phyloP scores from a whole-genome alignment of 805 yeast genomes.

The Blastobotrys attinorum region DNA sequence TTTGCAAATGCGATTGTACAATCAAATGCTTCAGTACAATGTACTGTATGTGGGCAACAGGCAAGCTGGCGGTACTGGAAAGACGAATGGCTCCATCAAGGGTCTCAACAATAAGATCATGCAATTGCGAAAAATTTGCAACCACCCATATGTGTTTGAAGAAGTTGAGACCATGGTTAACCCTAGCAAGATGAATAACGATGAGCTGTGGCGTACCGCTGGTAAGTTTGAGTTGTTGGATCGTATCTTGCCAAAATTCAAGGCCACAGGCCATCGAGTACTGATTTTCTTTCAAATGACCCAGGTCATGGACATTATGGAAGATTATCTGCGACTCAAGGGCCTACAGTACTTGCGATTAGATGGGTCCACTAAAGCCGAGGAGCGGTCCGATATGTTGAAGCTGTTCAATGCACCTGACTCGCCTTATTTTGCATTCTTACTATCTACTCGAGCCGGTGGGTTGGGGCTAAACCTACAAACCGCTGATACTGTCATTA shows the following conservation, averaged over 20 bases:
- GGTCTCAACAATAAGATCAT: constrained; percentile 90
- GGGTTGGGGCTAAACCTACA: constrained; percentile 93
- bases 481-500: constrained; percentile 95
- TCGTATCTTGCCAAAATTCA: constrained; percentile 78
- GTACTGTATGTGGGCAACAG: constrained; percentile 60
- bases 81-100: constrained; percentile 45
- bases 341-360: constrained; percentile 77
- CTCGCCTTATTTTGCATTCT: constrained; percentile 82
- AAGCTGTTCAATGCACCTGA: constrained; percentile 73
- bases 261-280: constrained; percentile 81
- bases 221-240: constrained; percentile 93
- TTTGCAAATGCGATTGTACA: constrained; percentile 72
- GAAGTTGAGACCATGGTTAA: constrained; percentile 81
- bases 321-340: constrained; percentile 71
- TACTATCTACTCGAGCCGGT: constrained; percentile 94
- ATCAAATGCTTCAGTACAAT: constrained; percentile 85
- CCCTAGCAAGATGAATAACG: constrained; percentile 63
- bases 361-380: constrained; percentile 94
- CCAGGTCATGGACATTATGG: constrained; percentile 97
- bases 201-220: constrained; percentile 82
- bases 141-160: constrained; percentile 94
- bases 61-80: constrained; percentile 30
- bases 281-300: constrained; percentile 97
- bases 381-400: constrained; percentile 80
- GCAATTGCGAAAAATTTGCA: constrained; percentile 95